Percentiles rank a stretch among this genome's conserved stretches.
Evolutionary conservation across 2,329 filamentous ascomycete genomes (phyloP).

Genomic region (Colletotrichum lupini): DNA sequence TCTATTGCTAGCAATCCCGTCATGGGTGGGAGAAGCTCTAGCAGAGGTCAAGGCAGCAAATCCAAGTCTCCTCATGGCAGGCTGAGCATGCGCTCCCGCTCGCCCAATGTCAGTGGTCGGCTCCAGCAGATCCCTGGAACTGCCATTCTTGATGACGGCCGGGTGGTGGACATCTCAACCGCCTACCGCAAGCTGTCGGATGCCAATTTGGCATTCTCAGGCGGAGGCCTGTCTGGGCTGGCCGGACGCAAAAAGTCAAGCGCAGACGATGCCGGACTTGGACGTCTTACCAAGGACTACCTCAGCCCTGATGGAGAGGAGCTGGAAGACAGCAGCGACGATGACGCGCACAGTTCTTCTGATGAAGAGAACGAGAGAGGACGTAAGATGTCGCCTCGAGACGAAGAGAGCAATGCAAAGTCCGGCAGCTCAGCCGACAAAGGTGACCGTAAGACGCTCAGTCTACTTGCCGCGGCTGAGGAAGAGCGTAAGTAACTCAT

Average conservation of each 20-base stretch:
- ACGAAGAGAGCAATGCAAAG: slow-evolving; percentile 53
- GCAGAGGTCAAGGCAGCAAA: slow-evolving; percentile 51
- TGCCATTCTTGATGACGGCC: slow-evolving; percentile 69
- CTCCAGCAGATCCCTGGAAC: slow-evolving; percentile 36
- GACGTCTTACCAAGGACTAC: slow-evolving; percentile 76
- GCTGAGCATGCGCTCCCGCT: slow-evolving; percentile 41
- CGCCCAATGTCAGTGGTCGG: slow-evolving; percentile 32
- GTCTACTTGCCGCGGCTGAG: slow-evolving; percentile 78
- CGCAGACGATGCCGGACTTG: slow-evolving; percentile 53
- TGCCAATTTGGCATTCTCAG: slow-evolving; percentile 72
- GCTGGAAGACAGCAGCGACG: slow-evolving; percentile 76
- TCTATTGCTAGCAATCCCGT: slow-evolving; percentile 46
- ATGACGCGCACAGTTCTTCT: slow-evolving; percentile 72
- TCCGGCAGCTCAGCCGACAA: slow-evolving; percentile 48
- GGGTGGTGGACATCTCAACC: slow-evolving; percentile 73
- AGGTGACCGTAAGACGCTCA: slow-evolving; percentile 60
- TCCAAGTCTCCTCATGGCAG: slow-evolving; percentile 67
- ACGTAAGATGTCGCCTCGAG: slow-evolving; percentile 64
- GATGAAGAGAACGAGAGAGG: slow-evolving; percentile 76
- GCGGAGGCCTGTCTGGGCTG: slow-evolving; percentile 71
- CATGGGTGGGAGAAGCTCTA: slow-evolving; percentile 37
- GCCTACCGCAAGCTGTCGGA: slow-evolving; percentile 80
- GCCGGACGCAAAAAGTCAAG: slow-evolving; percentile 64
- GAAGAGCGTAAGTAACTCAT: slow-evolving; percentile 76
- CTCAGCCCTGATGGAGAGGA: slow-evolving; percentile 74